Conservation (phyloP, 106 monocot species). For the Acorus gramineus region DNA sequence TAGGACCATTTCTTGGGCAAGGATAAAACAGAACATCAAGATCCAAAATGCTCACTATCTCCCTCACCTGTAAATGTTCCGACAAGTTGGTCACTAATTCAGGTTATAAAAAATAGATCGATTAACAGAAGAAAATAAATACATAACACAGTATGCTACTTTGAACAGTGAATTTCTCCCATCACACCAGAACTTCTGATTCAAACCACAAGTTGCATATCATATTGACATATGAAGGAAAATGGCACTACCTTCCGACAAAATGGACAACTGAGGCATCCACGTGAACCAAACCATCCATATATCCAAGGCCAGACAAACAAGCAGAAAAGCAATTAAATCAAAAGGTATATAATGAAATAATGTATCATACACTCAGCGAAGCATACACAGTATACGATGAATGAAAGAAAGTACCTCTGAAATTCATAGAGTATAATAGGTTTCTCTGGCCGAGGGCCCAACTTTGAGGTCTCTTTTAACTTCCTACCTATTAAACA, state of each 20-base stretch:
- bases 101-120: no score
- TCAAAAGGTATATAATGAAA: not conserved
- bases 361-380: not conserved
- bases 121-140: no score
- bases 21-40: conserved; percentile 92
- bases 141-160: no score
- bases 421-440: conserved; percentile 99
- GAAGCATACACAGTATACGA: not conserved
- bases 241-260: conserved; percentile 75
- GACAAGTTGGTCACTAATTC: no score
- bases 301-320: conserved; percentile 5
- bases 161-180: no score
- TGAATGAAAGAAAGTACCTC: conserved; percentile 27
- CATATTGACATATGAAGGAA: no score
- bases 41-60: conserved; percentile 76
- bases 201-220: no score
- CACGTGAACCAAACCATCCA: conserved; percentile 11
- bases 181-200: no score
- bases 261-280: conserved; percentile 76
- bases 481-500: conserved; percentile 48
- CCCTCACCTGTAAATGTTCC: conserved; percentile 58
- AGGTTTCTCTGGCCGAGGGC: conserved; percentile 75
- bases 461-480: conserved; percentile 78
- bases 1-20: conserved; percentile 89
- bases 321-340: not conserved